These are phyloP conservation scores for Populus hybrid DNA, from an alignment of 441 rosid genomes.

Conservation along the genomic window DNA sequence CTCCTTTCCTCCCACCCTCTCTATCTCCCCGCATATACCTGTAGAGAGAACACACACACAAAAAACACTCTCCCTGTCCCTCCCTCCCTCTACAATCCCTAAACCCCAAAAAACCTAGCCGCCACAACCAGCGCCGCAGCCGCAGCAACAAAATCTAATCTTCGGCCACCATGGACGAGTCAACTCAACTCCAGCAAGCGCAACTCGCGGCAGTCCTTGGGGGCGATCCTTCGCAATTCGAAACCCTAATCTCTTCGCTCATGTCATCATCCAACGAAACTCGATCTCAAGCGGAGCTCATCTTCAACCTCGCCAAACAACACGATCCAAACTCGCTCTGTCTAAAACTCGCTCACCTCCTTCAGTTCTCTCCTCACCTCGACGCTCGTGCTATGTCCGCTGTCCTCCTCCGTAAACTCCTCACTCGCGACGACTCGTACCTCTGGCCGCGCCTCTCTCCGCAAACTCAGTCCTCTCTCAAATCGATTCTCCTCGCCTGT, in stretches of 20 bases:
- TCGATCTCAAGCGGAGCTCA: slow-evolving; percentile 81
- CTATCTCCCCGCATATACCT: neutral
- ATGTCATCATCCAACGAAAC: slow-evolving; percentile 94
- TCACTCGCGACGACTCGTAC: slow-evolving; percentile 84
- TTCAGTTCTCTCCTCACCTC: slow-evolving; percentile 63
- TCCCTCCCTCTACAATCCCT: neutral
- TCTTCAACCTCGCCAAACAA: slow-evolving; percentile 88
- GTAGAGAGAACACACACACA: neutral
- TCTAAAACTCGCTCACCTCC: slow-evolving; percentile 68
- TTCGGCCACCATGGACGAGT: slow-evolving; percentile 53
- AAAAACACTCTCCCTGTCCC: neutral
- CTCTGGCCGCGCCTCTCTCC: slow-evolving; percentile 79
- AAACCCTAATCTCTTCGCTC: slow-evolving; percentile 75
- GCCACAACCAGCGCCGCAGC: neutral
- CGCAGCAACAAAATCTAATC: neutral
- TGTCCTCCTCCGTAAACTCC: slow-evolving; percentile 79
- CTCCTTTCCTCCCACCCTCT: neutral
- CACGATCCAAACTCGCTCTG: slow-evolving; percentile 78
- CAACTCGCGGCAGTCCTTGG: slow-evolving; percentile 79
- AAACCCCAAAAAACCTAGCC: slow-evolving; percentile 1
- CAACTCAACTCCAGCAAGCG: slow-evolving; percentile 71
- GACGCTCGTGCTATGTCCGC: slow-evolving; percentile 95
- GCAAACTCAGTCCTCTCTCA: slow-evolving; percentile 10
- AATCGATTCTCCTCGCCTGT: too few species aligned
- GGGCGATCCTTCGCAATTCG: slow-evolving; percentile 75